Evolutionary conservation across 306 rosid species (phyloP).

Genomic region (Pueraria montana): DNA sequence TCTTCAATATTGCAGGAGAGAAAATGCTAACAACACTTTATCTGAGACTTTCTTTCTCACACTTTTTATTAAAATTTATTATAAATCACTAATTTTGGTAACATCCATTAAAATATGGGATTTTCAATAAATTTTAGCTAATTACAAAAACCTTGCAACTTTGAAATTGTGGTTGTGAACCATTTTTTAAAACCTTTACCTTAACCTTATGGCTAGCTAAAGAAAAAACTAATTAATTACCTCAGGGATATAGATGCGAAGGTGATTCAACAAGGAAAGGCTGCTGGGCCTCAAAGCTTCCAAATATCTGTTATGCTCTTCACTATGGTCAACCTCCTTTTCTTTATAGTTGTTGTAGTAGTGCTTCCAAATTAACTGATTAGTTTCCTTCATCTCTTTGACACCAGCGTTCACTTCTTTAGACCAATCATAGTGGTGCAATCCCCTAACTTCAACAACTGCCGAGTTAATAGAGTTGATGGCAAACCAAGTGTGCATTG

Average conservation of each 20-base stretch:
- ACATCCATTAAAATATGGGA: too few relatives aligned
- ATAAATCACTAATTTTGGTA: too few relatives aligned
- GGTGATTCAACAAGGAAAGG: slow-evolving; percentile 82
- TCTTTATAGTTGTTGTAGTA: slow-evolving; percentile 62
- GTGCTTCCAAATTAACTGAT: slow-evolving; percentile 68
- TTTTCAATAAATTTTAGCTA: too few relatives aligned
- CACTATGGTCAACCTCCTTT: slow-evolving; percentile 49
- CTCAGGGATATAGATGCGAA: slow-evolving; percentile 79
- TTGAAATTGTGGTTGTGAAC: too few relatives aligned
- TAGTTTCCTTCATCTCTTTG: slow-evolving; percentile 71
- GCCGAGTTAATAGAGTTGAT: slow-evolving; percentile 64
- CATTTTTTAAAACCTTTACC: background rate
- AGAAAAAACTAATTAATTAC: slow-evolving; percentile 49
- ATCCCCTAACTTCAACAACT: slow-evolving; percentile 82
- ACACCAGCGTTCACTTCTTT: slow-evolving; percentile 68
- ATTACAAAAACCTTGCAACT: too few relatives aligned
- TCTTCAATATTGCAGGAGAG: too few relatives aligned
- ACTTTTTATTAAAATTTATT: too few relatives aligned
- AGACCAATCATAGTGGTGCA: slow-evolving; percentile 90
- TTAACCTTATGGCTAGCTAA: background rate
- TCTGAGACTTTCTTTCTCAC: too few relatives aligned
- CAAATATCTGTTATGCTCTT: slow-evolving; percentile 57
- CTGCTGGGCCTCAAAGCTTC: slow-evolving; percentile 70
- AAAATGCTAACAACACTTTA: too few relatives aligned
- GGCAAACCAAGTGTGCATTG: slow-evolving; percentile 96